phyloP scores from a whole-genome alignment of 441 rosid species.

The Populus hybrid region DNA sequence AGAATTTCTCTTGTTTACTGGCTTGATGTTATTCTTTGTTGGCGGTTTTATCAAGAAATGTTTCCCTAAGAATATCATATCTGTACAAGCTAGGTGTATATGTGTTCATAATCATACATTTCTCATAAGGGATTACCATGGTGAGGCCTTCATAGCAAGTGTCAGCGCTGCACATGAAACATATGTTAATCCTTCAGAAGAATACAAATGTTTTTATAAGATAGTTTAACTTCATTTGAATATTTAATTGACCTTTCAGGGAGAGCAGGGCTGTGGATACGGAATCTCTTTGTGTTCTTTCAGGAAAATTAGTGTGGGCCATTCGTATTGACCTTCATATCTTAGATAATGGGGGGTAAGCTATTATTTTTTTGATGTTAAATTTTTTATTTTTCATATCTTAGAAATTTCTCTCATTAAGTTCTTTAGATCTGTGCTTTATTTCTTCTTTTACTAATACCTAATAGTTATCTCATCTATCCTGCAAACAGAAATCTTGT shows the following conservation, averaged over 20 bases:
- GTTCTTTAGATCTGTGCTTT: background rate
- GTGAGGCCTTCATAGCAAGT: background rate
- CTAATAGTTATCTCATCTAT: background rate
- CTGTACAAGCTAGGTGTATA: background rate
- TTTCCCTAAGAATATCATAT: background rate
- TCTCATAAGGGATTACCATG: background rate
- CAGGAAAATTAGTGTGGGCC: constrained; percentile 94
- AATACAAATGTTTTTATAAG: background rate
- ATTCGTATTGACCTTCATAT: constrained; percentile 90
- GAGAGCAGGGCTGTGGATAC: constrained; percentile 97
- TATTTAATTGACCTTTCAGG: constrained; percentile 46
- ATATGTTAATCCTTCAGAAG: background rate
- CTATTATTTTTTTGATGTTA: background rate
- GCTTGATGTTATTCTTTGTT: background rate
- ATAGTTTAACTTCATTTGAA: constrained; percentile 1
- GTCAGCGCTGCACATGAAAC: background rate
- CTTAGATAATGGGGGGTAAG: constrained; percentile 95
- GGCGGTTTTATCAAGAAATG: background rate
- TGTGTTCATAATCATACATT: background rate
- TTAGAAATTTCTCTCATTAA: background rate
- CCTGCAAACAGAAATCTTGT: constrained; percentile 70
- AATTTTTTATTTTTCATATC: background rate
- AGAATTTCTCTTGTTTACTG: background rate
- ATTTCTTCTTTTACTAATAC: constrained; percentile 9
- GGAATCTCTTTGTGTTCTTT: constrained; percentile 86